Conservation (phyloP, 2,329 filamentous ascomycete species). For the Ophiostoma sp. region DNA sequence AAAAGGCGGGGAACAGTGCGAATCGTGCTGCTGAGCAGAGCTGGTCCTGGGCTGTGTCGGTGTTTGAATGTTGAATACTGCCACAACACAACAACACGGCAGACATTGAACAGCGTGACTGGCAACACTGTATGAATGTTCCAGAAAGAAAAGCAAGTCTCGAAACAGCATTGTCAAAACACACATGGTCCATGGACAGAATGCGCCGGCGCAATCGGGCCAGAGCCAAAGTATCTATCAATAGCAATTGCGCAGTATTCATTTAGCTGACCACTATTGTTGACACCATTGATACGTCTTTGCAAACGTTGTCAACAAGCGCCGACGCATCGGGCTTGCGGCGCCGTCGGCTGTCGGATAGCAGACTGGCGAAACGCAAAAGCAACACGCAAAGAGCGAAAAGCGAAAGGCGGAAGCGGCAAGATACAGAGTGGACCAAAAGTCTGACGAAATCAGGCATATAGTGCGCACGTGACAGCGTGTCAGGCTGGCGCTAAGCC, state of each 20-base stretch:
- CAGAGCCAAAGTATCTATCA: background rate
- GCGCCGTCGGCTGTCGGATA: background rate
- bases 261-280: background rate
- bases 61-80: background rate
- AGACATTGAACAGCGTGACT: background rate
- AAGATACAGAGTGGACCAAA: background rate
- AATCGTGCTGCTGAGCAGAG: background rate
- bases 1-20: constrained; percentile 14
- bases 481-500: constrained; percentile 23
- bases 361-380: background rate
- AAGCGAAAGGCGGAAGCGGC: background rate
- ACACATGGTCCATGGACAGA: background rate
- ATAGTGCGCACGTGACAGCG: constrained; percentile 27
- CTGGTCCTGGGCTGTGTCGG: background rate
- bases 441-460: background rate
- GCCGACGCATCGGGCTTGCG: background rate
- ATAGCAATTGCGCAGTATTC: background rate
- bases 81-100: background rate
- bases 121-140: too few relatives aligned
- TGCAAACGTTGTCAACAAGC: background rate
- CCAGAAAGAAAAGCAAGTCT: too few relatives aligned
- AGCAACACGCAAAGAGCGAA: too few relatives aligned
- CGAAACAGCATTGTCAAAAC: too few relatives aligned
- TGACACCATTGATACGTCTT: background rate
- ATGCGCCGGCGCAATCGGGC: background rate